Base-by-base conservation (phyloP, 1,284 basidiomycete genomes). In the Heterobasidion occidentale region DNA sequence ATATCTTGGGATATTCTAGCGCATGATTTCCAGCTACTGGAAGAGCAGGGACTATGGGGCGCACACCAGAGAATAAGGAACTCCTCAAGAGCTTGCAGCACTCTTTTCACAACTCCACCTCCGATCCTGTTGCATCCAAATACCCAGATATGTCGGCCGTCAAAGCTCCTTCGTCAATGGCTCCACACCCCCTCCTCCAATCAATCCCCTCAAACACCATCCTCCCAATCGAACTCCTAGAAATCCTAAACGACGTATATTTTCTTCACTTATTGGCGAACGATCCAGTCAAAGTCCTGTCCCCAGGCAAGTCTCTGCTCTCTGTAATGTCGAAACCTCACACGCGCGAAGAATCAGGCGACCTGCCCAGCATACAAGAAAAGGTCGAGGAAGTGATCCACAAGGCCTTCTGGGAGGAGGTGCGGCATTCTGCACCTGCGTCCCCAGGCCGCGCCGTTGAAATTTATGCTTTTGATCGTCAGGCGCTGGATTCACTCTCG, bases 341-440 rank as follows among this genome's bases (percentile, higher is more conserved):
- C 19, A 46, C 59, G 53, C 53, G 54, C 36, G 60, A 65, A 48
- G 58, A 61, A 33, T 48, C 61, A 36, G 65, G 67, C 12, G 57
- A 62, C 14, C 64, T 64, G 35, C 65, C 72, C 7, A 66, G 66
- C 12, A 60, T 86, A 3, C 73, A 77, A 20, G 71, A 74, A 38
- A 75, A 73, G 58, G 81, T 90, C 7, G 77, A 78, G 58, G 72
- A 77, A 55, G 71, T 79, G 6, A 77, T 80, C 14, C 81, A 84
- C 64, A 71, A 69, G 49, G 85, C 83, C 7, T 90, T 89, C 64
- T 90, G 87, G 87, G 80, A 83, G 46, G 78, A 86, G 74, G 86
- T 86, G 63, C 59, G 70, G 54, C 34, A 12, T 27, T 53, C n/a
- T 34, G 33, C 52, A 53, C n/a, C 50, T n/a, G 52, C 19, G 15